Evolutionary conservation across 2,329 filamentous ascomycete species (phyloP), one percentile per base, ranked within the genome.

Genomic region (Diplodia sapinea): DNA sequence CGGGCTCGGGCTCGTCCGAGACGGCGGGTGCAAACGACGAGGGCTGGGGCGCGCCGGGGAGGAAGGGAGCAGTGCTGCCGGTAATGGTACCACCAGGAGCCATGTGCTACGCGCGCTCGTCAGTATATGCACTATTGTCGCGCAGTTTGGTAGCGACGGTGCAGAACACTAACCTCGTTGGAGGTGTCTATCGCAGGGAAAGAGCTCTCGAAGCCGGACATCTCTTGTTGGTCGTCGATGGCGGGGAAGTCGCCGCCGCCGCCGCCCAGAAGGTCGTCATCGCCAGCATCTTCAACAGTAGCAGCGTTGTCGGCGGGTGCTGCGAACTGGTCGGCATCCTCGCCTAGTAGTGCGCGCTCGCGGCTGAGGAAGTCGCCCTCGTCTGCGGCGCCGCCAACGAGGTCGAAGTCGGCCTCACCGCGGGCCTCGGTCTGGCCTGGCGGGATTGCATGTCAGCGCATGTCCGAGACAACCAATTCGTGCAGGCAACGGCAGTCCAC

Each of bases 291-390:
- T 73, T 90, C 88, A 71, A 85, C 86, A 50, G 87, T 87, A 67
- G 86, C 85, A 68, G 86, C 83, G 77, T 83, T 83, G 79, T 96
- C 92, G 75, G 90, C 88, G 69, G 88, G 86, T 38, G 91, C 91
- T 70, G 90, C 86, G 79, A 99, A 99, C 82, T 94, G 91, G 74
- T 93, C 87, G 69, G 95, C 95, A 79, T 98, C 95, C 71, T 97
- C 95, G 72, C 95, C 95, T 8, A 99, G 88, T 20, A 90, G 81
- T 70, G 93, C 95, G 76, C 93, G 92, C 83, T 99, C 95, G 73
- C 94, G 92, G 70, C 92, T 89, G 59, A 98, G 88, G 79, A 99
- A 98, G 80, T 97, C 93, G 75, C 92, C 89, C 70, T 87, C 84
- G 38, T 89, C 89, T 36, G 87, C 83, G 11, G 85, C 82, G 70